These are phyloP conservation scores for Marasmius fiardii DNA, from an alignment of 1,284 basidiomycete species.

Conservation along the genomic window DNA sequence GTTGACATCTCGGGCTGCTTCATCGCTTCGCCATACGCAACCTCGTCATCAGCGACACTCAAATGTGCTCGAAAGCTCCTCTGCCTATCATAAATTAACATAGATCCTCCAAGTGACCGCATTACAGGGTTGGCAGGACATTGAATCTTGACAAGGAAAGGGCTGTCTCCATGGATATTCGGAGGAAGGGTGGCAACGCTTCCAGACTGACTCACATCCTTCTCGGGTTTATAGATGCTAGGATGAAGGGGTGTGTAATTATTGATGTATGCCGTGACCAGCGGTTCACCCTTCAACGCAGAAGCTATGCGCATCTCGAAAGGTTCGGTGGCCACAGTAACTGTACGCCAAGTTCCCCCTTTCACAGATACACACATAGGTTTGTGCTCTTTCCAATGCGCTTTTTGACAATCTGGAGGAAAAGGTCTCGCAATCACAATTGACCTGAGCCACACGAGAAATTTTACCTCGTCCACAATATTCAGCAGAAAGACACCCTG, in stretches of 20 bases:
- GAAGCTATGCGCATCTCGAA: conserved; percentile 1
- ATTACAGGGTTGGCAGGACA: conserved; percentile 12
- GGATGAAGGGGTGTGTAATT: background rate
- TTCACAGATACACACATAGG: conserved; percentile 32
- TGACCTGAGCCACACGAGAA: background rate
- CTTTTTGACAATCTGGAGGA: conserved; percentile 17
- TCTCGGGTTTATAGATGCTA: background rate
- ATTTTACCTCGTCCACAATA: conserved; percentile 34
- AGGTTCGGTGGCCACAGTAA: conserved; percentile 21
- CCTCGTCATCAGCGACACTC: conserved; percentile 14
- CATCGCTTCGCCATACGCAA: conserved; percentile 18
- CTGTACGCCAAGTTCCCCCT: conserved; percentile 34
- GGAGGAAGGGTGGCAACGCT: conserved; percentile 17
- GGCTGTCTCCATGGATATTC: conserved; percentile 31
- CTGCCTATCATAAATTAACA: conserved; percentile 40
- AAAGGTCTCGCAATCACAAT: background rate
- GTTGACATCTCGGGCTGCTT: conserved; percentile 13
- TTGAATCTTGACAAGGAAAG: conserved; percentile 42
- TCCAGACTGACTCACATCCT: too few relatives aligned
- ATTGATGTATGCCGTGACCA: background rate
- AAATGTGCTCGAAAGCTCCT: conserved; percentile 32
- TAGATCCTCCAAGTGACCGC: conserved; percentile 13
- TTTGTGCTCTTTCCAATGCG: conserved; percentile 40
- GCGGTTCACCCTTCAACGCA: background rate
- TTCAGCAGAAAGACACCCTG: conserved; percentile 31